phyloP scores from a whole-genome alignment of 2,329 filamentous ascomycete genomes.

The Alternaria novae-zelandiae region DNA sequence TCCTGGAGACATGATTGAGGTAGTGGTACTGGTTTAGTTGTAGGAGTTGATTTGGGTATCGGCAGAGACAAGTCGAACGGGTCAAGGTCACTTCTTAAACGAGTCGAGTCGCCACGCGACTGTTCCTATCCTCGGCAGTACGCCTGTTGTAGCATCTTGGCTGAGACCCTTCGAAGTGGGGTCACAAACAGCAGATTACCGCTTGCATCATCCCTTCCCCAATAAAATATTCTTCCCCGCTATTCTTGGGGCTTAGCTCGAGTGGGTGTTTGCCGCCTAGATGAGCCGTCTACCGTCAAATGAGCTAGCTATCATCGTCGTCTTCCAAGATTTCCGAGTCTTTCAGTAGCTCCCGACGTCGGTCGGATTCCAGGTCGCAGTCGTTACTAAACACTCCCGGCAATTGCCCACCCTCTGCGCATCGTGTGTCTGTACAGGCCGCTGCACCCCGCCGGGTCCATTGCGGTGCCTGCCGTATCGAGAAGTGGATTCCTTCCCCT shows the following conservation, averaged over 20 bases:
- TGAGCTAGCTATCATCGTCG: background rate
- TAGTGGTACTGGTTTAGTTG: background rate
- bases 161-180: slow-evolving; percentile 5
- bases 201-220: background rate
- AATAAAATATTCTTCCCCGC: background rate
- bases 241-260: background rate
- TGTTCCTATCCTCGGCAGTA: background rate
- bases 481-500: background rate
- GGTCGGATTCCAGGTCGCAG: background rate
- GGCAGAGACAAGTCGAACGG: background rate
- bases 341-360: background rate
- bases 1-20: slow-evolving; percentile 53
- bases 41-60: background rate
- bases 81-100: slow-evolving; percentile 6
- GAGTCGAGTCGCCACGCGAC: background rate
- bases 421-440: background rate
- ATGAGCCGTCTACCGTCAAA: background rate
- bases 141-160: background rate
- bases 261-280: background rate
- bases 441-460: background rate
- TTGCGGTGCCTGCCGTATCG: background rate
- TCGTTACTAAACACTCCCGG: background rate
- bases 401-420: background rate
- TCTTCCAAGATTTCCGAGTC: background rate
- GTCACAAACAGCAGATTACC: background rate